Evolutionary conservation across 192 early-diverging fungal genomes (phyloP).

Genomic region (Paraglomus brasilianum): DNA sequence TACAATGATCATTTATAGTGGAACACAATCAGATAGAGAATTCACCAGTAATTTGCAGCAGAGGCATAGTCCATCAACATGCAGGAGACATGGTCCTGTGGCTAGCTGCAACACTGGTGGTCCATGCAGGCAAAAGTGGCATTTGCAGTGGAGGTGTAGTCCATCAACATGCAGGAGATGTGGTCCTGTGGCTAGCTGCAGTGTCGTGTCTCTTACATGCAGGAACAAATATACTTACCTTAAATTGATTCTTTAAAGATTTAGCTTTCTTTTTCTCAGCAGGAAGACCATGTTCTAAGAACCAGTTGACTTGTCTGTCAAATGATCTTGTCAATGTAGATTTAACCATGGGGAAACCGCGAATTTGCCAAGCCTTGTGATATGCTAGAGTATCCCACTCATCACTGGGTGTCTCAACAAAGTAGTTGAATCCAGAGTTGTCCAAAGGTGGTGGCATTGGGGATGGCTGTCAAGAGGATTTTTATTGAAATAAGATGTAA

Average conservation of each 20-base stretch:
- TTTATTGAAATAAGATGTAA: too few species aligned
- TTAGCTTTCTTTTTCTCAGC: constrained; percentile 23
- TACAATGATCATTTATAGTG: too few species aligned
- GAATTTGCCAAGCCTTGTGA: constrained; percentile 11
- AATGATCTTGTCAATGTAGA: constrained; percentile 19
- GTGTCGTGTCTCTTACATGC: constrained; percentile 10
- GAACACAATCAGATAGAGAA: background rate
- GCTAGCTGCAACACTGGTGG: too few species aligned
- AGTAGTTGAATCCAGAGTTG: constrained; percentile 25
- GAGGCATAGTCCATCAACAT: too few species aligned
- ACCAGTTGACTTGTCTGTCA: constrained; percentile 26
- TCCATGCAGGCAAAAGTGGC: too few species aligned
- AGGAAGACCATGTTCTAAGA: constrained; percentile 4
- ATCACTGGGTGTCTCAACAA: constrained; percentile 13
- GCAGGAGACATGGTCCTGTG: too few species aligned
- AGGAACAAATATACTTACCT: constrained; percentile 12
- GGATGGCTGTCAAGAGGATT: too few species aligned
- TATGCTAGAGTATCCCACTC: constrained; percentile 28
- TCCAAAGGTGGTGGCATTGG: background rate
- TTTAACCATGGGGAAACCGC: constrained; percentile 12
- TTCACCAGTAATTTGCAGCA: constrained; percentile 11
- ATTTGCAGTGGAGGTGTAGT: too few species aligned
- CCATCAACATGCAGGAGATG: constrained; percentile 29
- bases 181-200: constrained; percentile 13
- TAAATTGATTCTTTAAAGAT: constrained; percentile 26